Conservation (phyloP, 306 rosid species). For the Macrotyloma uniflorum region DNA sequence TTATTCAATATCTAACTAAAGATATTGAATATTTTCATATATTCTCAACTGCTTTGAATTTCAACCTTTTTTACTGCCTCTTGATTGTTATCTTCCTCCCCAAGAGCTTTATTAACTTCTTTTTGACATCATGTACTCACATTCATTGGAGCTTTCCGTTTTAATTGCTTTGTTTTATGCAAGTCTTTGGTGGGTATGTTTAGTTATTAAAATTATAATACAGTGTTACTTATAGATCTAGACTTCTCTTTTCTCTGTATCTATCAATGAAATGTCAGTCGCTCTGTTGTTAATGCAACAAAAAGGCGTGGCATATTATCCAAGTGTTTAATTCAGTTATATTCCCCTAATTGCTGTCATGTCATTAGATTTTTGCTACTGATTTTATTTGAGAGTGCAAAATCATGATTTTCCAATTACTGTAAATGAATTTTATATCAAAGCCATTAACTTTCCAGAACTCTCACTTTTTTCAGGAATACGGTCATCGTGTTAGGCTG, state of each 20-base stretch:
- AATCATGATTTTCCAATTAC: conserved; percentile 12
- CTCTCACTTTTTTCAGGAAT: conserved; percentile 58
- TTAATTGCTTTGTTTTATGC: not conserved
- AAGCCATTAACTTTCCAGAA: not conserved
- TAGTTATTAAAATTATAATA: not conserved
- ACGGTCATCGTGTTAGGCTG: conserved; percentile 84
- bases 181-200: not conserved
- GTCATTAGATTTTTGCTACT: not conserved
- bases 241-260: not conserved
- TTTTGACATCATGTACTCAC: not conserved
- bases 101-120: not conserved
- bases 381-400: conserved; percentile 24
- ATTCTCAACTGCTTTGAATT: not conserved
- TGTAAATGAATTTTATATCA: conserved; percentile 15
- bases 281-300: not conserved
- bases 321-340: not conserved
- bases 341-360: not conserved
- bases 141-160: conserved; percentile 2
- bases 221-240: not conserved
- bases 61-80: not conserved
- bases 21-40: not conserved
- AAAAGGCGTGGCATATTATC: not conserved
- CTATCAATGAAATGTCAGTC: not conserved
- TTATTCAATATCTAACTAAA: not conserved
- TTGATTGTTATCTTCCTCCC: not conserved